A percentile compares a stretch with the other conserved stretches of the same genome.
These are phyloP conservation scores for Astrephomene gubernaculifera DNA, from an alignment of 139 green algal genomes.

Conservation along the genomic window DNA sequence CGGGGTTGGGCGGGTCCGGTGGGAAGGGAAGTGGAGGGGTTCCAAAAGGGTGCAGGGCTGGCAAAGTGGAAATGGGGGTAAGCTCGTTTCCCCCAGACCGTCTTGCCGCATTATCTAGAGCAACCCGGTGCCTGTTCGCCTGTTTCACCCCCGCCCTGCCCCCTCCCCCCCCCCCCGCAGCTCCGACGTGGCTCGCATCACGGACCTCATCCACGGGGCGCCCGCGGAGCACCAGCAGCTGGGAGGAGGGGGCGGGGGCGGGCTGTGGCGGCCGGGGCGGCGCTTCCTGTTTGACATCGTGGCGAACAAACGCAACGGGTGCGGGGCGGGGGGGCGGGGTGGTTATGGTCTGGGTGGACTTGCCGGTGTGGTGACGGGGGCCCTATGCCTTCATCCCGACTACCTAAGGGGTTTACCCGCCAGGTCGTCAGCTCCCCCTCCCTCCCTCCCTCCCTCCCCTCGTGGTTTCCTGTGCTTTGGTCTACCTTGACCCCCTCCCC, in stretches of 20 bases:
- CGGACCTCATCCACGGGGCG: conserved; percentile 23
- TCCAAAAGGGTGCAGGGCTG: too few species aligned
- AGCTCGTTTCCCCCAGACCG: too few species aligned
- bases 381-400: too few species aligned
- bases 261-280: conserved; percentile 13
- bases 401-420: too few species aligned
- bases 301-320: conserved; percentile 70
- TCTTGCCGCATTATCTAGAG: neutral
- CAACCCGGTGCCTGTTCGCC: neutral
- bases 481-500: neutral
- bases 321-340: neutral
- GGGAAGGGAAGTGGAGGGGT: too few species aligned
- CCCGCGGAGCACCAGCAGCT: neutral
- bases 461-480: too few species aligned
- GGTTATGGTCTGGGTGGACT: neutral
- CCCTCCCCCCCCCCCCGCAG: neutral
- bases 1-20: too few species aligned
- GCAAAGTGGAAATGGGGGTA: too few species aligned
- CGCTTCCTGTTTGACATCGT: conserved; percentile 86
- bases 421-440: too few species aligned
- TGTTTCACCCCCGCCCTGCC: neutral
- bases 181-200: neutral
- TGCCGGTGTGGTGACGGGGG: too few species aligned
- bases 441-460: too few species aligned
- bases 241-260: neutral